Conservation (phyloP, 2,329 filamentous ascomycete genomes). For the Monosporascus ibericus region DNA sequence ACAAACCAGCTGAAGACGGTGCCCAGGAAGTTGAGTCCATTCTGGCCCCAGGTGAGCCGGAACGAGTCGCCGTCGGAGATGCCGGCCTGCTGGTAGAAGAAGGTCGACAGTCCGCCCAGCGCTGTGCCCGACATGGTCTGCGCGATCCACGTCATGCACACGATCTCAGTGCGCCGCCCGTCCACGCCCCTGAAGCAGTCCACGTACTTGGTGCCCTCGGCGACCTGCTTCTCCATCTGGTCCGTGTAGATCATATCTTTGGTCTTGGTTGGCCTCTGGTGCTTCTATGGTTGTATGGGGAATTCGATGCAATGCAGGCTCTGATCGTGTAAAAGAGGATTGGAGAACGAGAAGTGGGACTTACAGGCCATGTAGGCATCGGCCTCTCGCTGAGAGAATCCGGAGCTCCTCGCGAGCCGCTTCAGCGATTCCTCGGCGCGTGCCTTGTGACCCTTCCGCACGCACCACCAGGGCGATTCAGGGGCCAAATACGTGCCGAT, state of each 20-base stretch:
- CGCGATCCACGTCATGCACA: constrained; percentile 27
- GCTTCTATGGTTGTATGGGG: background rate
- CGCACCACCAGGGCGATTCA: constrained; percentile 25
- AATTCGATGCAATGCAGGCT: too few species aligned
- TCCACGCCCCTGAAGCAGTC: constrained; percentile 37
- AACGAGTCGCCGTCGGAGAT: constrained; percentile 25
- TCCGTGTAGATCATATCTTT: constrained; percentile 37
- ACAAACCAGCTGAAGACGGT: constrained; percentile 35
- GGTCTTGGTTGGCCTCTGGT: constrained; percentile 4
- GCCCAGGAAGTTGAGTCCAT: constrained; percentile 33
- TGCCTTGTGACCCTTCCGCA: constrained; percentile 15
- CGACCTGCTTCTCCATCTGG: constrained; percentile 30
- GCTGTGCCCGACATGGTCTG: constrained; percentile 25
- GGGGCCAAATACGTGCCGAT: constrained; percentile 22
- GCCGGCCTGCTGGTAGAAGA: constrained; percentile 31
- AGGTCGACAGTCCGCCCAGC: constrained; percentile 28
- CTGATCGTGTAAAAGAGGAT: background rate
- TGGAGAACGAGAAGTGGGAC: constrained; percentile 1
- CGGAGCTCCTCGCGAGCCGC: constrained; percentile 22
- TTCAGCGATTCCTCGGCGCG: constrained; percentile 18
- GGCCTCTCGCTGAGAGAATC: constrained; percentile 22
- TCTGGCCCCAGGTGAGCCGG: constrained; percentile 29
- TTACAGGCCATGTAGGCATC: constrained; percentile 22
- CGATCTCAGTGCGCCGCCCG: constrained; percentile 30
- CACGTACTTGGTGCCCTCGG: constrained; percentile 28